A percentile compares a stretch with the other conserved stretches of the same genome.
These are phyloP conservation scores for Globisporangium spiculum DNA, from an alignment of 352 stramenopile species.

Conservation along the genomic window DNA sequence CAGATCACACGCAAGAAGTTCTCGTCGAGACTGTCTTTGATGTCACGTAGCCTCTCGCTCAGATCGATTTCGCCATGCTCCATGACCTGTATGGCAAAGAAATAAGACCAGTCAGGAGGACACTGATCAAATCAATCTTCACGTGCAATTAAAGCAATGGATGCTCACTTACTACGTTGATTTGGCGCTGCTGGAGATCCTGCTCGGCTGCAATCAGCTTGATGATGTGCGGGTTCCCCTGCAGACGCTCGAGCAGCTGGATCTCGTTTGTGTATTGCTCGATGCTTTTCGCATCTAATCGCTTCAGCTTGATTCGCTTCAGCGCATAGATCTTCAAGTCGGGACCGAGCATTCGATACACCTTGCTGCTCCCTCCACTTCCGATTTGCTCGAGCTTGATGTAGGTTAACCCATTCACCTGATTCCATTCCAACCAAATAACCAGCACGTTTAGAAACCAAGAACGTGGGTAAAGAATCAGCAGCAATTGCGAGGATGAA, in stretches of 20 bases:
- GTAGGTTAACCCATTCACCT: slow-evolving; percentile 91
- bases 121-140: not conserved
- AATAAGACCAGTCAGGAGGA: not conserved
- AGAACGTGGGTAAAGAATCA: not conserved
- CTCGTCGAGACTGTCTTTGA: slow-evolving; percentile 89
- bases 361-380: slow-evolving; percentile 96
- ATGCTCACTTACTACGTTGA: slow-evolving; percentile 56
- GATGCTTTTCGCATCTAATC: slow-evolving; percentile 87
- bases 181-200: slow-evolving; percentile 73
- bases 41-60: slow-evolving; percentile 87
- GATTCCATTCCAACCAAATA: not conserved
- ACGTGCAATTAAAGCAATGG: not conserved
- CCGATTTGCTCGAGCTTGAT: slow-evolving; percentile 96
- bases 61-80: slow-evolving; percentile 98
- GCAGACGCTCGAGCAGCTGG: slow-evolving; percentile 89
- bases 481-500: not conserved
- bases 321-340: slow-evolving; percentile 96
- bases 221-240: slow-evolving; percentile 96
- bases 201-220: slow-evolving; percentile 93
- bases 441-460: not conserved
- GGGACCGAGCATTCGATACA: slow-evolving; percentile 93
- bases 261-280: slow-evolving; percentile 98
- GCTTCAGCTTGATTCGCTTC: slow-evolving; percentile 97
- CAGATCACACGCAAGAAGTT: slow-evolving; percentile 98
- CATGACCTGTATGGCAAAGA: slow-evolving; percentile 84